Evolutionary conservation across 257 asterid species (phyloP), one percentile per base, ranked within the genome.

Genomic region (Osmanthus fragrans): DNA sequence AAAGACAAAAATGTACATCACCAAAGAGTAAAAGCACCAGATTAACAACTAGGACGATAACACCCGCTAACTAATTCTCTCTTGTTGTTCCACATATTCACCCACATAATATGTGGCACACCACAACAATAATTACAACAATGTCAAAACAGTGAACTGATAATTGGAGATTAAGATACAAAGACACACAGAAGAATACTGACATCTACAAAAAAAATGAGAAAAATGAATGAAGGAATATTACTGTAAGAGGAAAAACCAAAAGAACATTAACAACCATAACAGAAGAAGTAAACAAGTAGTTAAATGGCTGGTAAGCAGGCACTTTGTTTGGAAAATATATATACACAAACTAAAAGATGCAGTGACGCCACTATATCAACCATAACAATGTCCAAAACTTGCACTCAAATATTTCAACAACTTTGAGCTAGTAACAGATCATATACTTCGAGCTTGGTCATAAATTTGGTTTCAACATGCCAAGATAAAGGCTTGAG

Each of bases 111-210:
- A 27, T 65, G 47, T 70, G 73, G 73, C 81, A 39, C 40, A 15
- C 72, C 67, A 75, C n/a, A n/a, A n/a, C n/a, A n/a, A n/a, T 37
- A 16, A 75, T 49, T 29, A 32, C n/a, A 73, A 67, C 65, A 34
- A 10, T 29, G 66, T 34, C 73, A 10, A 10, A 5, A 32, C 16
- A 42, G 5, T 30, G 63, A 21, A 30, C 16, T n/a, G 58, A 49
- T 36, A 10, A 51, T 27, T 66, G 21, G 69, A 69, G 64, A 39
- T 39, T 11, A 30, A 36, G 51, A 5, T 40, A 72, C 40, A 70
- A 39, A 33, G 3, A 36, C 10, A 32, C 37, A 40, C 27, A 71
- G 70, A 64, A 27, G 58, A 42, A 79, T 63, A 39, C 39, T n/a
- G 36, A 19, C 6, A 34, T 27, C 4, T 51, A 60, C 29, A 7